Percentiles rank a stretch among this genome's conserved stretches.
Conservation (phyloP, 257 asterid genomes). For the Petrea volubilis region DNA sequence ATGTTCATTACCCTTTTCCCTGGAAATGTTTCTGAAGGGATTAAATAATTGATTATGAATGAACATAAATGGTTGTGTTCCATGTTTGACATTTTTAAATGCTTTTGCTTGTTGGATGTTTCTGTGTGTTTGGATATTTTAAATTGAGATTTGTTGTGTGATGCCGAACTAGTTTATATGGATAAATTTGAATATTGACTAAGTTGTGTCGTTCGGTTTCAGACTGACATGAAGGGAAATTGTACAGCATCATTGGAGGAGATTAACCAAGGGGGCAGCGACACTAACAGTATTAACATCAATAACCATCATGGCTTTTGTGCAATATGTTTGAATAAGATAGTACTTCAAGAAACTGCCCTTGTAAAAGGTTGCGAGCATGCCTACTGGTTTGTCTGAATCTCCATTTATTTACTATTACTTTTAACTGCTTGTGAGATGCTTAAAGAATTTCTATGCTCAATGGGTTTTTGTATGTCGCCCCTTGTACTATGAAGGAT, state of each 20-base stretch:
- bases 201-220: conserved; percentile 31
- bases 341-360: conserved; percentile 81
- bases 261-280: conserved; percentile 27
- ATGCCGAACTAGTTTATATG: background rate
- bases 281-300: conserved; percentile 22
- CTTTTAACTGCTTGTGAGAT: conserved; percentile 1
- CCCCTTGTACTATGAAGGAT: background rate
- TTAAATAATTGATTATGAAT: background rate
- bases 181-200: conserved; percentile 10
- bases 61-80: background rate
- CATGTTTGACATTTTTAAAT: background rate
- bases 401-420: conserved; percentile 14
- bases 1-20: background rate
- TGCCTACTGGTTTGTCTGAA: conserved; percentile 89
- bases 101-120: background rate
- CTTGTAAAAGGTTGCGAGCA: conserved; percentile 99
- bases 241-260: conserved; percentile 36
- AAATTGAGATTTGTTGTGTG: background rate
- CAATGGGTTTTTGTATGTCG: background rate
- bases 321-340: conserved; percentile 79
- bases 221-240: conserved; percentile 34
- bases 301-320: conserved; percentile 62
- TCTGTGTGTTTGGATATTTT: background rate
- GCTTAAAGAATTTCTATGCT: background rate
- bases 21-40: background rate